Conservation (phyloP, 192 early-diverging fungal genomes). For the Entomortierella beljakovae region DNA sequence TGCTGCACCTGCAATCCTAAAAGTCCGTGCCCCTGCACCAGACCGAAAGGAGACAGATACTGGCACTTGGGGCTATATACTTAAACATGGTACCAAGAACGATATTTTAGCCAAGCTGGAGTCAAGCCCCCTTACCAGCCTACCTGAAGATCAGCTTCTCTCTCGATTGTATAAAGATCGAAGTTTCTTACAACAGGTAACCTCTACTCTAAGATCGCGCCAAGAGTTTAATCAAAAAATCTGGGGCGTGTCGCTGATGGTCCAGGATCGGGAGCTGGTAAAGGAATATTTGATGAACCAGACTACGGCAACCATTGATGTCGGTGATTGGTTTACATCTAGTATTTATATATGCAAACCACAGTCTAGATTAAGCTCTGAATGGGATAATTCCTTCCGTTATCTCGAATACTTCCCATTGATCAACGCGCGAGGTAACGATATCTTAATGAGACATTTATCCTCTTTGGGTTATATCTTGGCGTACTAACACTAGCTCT, state of each 20-base stretch:
- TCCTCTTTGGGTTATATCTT: neutral
- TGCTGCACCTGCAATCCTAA: constrained; percentile 20
- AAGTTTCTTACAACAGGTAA: constrained; percentile 32
- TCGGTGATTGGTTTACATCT: constrained; percentile 47
- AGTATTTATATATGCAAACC: constrained; percentile 8
- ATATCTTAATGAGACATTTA: no score
- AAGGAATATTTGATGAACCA: constrained; percentile 44
- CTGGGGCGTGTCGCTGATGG: constrained; percentile 35
- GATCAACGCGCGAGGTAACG: constrained; percentile 61
- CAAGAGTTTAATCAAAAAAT: constrained; percentile 32
- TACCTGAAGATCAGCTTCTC: constrained; percentile 15
- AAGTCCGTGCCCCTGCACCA: constrained; percentile 22
- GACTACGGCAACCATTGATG: neutral
- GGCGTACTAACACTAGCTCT: neutral
- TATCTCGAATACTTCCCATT: constrained; percentile 58
- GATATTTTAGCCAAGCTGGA: constrained; percentile 25
- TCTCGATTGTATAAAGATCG: constrained; percentile 33
- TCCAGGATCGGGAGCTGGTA: constrained; percentile 33
- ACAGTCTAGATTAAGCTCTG: constrained; percentile 12
- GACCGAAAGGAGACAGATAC: constrained; percentile 20
- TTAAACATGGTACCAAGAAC: constrained; percentile 26
- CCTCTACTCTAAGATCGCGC: constrained; percentile 30
- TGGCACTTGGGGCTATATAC: constrained; percentile 21
- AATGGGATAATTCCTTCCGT: constrained; percentile 5
- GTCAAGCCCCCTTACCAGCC: constrained; percentile 15